Conservation (phyloP, 257 asterid genomes). For the Avicennia marina region DNA sequence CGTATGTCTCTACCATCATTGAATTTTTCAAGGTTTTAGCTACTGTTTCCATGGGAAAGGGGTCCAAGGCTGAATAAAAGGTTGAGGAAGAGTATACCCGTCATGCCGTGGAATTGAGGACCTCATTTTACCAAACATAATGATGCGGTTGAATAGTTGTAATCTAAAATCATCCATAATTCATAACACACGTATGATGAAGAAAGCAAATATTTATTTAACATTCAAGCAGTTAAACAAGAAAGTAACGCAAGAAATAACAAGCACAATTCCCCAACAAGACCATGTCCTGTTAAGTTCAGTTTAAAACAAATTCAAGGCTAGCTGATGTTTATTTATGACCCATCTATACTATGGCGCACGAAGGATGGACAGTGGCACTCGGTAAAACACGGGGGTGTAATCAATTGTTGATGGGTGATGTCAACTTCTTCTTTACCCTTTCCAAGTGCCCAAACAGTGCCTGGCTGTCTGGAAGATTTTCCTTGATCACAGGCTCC, state of each 20-base stretch:
- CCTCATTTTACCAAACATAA: not conserved
- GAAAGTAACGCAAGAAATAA: not conserved
- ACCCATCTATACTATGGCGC: not conserved
- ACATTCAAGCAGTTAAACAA: not conserved
- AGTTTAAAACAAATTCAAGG: too few species aligned
- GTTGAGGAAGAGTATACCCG: not conserved
- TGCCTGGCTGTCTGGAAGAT: conserved; percentile 18
- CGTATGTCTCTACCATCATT: not conserved
- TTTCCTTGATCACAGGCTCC: conserved; percentile 25
- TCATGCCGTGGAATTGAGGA: not conserved
- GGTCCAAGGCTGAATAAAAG: not conserved
- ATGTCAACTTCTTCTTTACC: conserved; percentile 10
- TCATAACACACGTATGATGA: too few species aligned
- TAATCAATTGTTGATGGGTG: not conserved
- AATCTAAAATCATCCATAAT: too few species aligned
- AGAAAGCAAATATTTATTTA: too few species aligned
- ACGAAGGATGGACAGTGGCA: too few species aligned
- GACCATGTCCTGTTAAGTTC: too few species aligned
- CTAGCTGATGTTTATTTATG: not conserved
- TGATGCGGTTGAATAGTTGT: too few species aligned
- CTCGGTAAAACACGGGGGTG: not conserved
- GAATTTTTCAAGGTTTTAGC: conserved; percentile 6
- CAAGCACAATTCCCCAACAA: too few species aligned
- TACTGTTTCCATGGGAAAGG: conserved; percentile 1
- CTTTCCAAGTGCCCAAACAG: conserved; percentile 20